Evolutionary conservation across 306 rosid species (phyloP).

Genomic region (Lathyrus oleraceus): DNA sequence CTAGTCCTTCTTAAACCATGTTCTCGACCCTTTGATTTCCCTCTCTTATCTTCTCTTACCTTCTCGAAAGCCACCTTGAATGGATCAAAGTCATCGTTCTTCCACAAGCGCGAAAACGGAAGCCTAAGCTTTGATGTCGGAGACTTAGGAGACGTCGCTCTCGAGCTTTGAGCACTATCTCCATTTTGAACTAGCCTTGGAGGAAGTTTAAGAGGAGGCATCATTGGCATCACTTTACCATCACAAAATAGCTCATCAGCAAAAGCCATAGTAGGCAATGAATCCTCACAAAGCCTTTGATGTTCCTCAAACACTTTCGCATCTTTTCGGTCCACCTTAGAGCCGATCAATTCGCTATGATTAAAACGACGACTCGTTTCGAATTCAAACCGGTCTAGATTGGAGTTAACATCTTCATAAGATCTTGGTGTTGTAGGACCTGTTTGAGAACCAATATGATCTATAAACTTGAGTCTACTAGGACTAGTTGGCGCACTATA

Average conservation of each 20-base stretch:
- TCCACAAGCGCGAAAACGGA: constrained; percentile 53
- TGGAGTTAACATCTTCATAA: constrained; percentile 49
- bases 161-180: constrained; percentile 33
- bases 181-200: constrained; percentile 55
- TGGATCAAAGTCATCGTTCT: constrained; percentile 89
- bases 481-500: constrained; percentile 84
- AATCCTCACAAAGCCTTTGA: constrained; percentile 26
- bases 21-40: constrained; percentile 31
- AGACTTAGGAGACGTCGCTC: constrained; percentile 49
- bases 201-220: constrained; percentile 77
- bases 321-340: constrained; percentile 23
- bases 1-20: constrained; percentile 42
- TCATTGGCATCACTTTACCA: constrained; percentile 68
- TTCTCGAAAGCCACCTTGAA: constrained; percentile 70
- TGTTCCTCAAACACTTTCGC: constrained; percentile 5
- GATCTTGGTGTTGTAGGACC: constrained; percentile 46
- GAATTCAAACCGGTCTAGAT: constrained; percentile 59
- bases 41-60: constrained; percentile 54
- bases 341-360: neutral
- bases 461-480: constrained; percentile 19
- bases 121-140: constrained; percentile 41
- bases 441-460: constrained; percentile 37
- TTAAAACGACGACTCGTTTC: constrained; percentile 53
- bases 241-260: constrained; percentile 81
- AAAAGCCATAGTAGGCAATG: constrained; percentile 63